Conservation (phyloP, 345 rosid species). For the Arabidopsis arenosa region DNA sequence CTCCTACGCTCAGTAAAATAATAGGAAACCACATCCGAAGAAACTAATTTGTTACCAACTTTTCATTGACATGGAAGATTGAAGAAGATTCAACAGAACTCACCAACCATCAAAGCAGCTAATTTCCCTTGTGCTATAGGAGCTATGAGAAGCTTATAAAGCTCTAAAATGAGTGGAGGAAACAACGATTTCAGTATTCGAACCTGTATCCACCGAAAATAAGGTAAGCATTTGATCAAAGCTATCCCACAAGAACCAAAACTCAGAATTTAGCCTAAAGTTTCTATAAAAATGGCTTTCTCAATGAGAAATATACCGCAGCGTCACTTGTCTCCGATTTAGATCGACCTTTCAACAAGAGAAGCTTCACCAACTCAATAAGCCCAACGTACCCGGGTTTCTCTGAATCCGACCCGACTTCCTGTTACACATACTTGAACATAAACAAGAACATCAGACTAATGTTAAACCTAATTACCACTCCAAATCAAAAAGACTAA, state of each 20-base stretch:
- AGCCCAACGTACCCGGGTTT: conserved; percentile 85
- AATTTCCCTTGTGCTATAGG: conserved; percentile 76
- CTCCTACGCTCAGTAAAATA: neutral
- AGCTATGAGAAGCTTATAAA: conserved; percentile 67
- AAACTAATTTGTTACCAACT: neutral
- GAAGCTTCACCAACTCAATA: conserved; percentile 72
- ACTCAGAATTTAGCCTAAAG: neutral
- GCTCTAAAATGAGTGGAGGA: conserved; percentile 74
- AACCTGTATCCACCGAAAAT: conserved; percentile 51
- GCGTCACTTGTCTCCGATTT: conserved; percentile 69
- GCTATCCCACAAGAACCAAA: conserved; percentile 5
- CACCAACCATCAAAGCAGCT: conserved; percentile 92
- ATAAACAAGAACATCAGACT: conserved; percentile 25
- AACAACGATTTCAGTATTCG: conserved; percentile 72
- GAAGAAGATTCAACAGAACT: conserved; percentile 42
- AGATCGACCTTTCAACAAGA: conserved; percentile 63
- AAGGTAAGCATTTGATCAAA: conserved; percentile 1
- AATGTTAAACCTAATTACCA: neutral
- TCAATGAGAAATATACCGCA: conserved; percentile 50
- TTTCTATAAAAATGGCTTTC: neutral
- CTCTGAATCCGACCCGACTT: conserved; percentile 92
- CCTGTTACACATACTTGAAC: conserved; percentile 60
- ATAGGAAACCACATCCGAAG: neutral
- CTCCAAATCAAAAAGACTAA: neutral
- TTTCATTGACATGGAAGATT: neutral